Evolutionary conservation across 83 land plant genomes (phyloP), one percentile per base, ranked within the genome.

Genomic region (Larix sibirica): DNA sequence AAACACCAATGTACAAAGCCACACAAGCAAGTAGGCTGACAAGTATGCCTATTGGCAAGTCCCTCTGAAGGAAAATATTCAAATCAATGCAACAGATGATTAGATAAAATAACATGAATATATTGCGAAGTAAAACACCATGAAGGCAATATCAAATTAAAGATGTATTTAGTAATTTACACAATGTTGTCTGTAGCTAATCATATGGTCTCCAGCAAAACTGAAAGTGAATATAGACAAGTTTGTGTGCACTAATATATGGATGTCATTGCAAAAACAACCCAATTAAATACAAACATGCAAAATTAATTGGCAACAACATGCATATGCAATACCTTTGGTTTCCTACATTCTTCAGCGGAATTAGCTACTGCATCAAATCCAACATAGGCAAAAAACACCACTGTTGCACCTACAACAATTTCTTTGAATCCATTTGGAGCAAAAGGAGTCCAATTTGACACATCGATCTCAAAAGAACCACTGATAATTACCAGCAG

Each of bases 301-400:
- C 26, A 44, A 14, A 44, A 73, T 21, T 73, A 17, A 70, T 38
- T 20, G 74, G 60, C 56, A 14, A 60, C 69, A 28, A 28, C 54
- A 50, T 74, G 56, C 79, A 73, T 40, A 12, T 17, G 58, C 59
- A 4, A 21, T 77, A 97, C 99, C 97, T 96, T 91, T 12, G 99
- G 99, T 14, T 84, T 96, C 79, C 90, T 97, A 28, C 94, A 91
- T 89, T 97, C 99, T 82, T 97, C 99, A 28, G 99, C 98, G 20
- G 98, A 96, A 83, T 96, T 97, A 20, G 99, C 98, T 84, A 97
- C 99, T 65, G 98, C 98, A 89, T 97, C 99, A 88, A 97, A 97
- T 60, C 99, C 99, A 66, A 96, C 94, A 90, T 94, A 97, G 14
- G 99, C 94, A 88, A 97, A 97, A 81, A 91, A 97, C 54, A 95